Base-by-base conservation (phyloP, 805 yeast species). In the Starmerella lactis-condensi region DNA sequence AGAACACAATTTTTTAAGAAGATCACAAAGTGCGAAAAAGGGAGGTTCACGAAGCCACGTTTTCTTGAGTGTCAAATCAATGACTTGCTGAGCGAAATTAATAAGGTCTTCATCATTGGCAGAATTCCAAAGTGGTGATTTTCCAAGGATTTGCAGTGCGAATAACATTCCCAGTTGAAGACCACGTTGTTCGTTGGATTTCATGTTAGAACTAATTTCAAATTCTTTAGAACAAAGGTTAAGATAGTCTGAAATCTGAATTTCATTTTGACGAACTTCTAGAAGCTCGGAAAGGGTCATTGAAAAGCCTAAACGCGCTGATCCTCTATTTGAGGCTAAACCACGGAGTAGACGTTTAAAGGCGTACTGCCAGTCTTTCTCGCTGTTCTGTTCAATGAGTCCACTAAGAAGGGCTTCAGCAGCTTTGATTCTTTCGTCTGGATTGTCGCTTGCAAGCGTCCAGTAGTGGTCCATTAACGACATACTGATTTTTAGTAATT, bases 31-130 rank as follows among this genome's bases (percentile, higher is more conserved):
- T 1, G 91, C 75, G 46, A 62, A 77, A 44, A 77, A 61, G 24
- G 79, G 62, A 3, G 91, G 69, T 52, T 85, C 94, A 37, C 91
- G 60, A 25, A 83, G 65, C 95, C 95, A 83, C 1, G 77, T 66
- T 50, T 83, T 85, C 22, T 57, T 41, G 10, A 58, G 50, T 0
- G 91, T 65, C 33, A 83, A 57, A 16, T 65, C 69, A 4, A 78
- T 49, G 22, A 76, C 44, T 19, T 57, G 49, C 4, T 58, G 53
- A 17, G 68, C 50, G 27, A 73, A 64, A 9, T 53, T 49, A 12
- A 46, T 37, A 30, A 60, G 55, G 28, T 62, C 59, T 2, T 45
- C 50, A 1, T 45, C 26, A 10, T 46, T 39, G 5, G 54, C 41
- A 11, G 39, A 37, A 11, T 46, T 40, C 34, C 50, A 37, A 6